Percentiles rank a stretch among this genome's conserved stretches.
These are phyloP conservation scores for Cladorrhinum sp. DNA, from an alignment of 2,329 filamentous ascomycete genomes.

Conservation along the genomic window DNA sequence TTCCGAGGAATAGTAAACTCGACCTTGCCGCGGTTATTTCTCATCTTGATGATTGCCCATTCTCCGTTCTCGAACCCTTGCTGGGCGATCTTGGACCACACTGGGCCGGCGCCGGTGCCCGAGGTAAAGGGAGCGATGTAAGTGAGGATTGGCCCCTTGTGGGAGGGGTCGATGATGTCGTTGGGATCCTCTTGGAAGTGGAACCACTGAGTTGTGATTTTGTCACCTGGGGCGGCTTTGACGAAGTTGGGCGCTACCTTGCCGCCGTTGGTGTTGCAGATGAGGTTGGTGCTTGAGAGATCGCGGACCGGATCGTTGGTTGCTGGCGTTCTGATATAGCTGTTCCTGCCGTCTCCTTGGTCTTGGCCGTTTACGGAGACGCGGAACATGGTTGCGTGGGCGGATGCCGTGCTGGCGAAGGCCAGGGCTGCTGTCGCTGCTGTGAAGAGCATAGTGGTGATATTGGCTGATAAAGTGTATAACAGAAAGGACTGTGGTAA, in stretches of 20 bases:
- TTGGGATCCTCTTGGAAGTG: conserved; percentile 35
- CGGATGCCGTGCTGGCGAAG: conserved; percentile 38
- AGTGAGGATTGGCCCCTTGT: conserved; percentile 35
- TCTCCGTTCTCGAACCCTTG: conserved; percentile 35
- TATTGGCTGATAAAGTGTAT: neutral
- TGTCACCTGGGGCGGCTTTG: conserved; percentile 33
- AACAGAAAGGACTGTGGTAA: neutral
- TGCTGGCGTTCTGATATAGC: conserved; percentile 42
- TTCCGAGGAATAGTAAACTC: conserved; percentile 29
- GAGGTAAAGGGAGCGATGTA: conserved; percentile 36
- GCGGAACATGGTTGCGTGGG: conserved; percentile 45
- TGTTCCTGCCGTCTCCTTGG: conserved; percentile 39
- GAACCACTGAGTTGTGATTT: conserved; percentile 37
- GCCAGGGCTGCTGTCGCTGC: conserved; percentile 32
- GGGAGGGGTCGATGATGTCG: conserved; percentile 29
- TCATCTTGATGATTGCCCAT: conserved; percentile 28
- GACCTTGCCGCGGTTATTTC: conserved; percentile 24
- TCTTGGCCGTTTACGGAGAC: conserved; percentile 47
- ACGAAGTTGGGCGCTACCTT: conserved; percentile 34
- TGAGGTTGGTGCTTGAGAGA: conserved; percentile 34
- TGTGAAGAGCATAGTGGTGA: conserved; percentile 34
- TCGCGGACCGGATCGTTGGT: conserved; percentile 34
- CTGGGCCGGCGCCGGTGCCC: conserved; percentile 36
- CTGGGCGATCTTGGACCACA: conserved; percentile 39
- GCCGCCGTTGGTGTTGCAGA: conserved; percentile 38